Conservation (phyloP, 148 eudicot genomes). For the Dianthus caryophyllus region DNA sequence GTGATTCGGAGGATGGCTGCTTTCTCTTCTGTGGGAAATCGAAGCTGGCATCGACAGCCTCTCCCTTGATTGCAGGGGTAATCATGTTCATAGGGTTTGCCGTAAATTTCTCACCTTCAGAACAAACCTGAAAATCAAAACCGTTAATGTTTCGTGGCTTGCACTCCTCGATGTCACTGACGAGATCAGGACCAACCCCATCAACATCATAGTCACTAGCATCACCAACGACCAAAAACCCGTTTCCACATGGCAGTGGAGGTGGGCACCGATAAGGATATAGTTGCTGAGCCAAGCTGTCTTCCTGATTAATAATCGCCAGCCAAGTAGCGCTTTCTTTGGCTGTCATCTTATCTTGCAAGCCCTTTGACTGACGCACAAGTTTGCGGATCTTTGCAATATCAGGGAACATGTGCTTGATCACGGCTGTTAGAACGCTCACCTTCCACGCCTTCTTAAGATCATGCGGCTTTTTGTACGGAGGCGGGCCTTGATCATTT, state of each 20-base stretch:
- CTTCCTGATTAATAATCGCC: constrained; percentile 47
- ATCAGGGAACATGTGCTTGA: constrained; percentile 58
- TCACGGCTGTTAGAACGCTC: constrained; percentile 47
- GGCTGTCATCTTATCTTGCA: constrained; percentile 63
- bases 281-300: constrained; percentile 41
- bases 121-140: constrained; percentile 32
- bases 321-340: constrained; percentile 56
- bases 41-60: constrained; percentile 25
- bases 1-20: constrained; percentile 27
- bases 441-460: constrained; percentile 57
- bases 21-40: constrained; percentile 44
- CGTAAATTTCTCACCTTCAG: constrained; percentile 26
- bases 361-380: constrained; percentile 50
- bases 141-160: constrained; percentile 36
- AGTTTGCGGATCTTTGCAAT: constrained; percentile 54
- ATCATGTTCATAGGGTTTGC: constrained; percentile 22
- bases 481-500: constrained; percentile 57
- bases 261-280: constrained; percentile 48
- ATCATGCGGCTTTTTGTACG: constrained; percentile 56
- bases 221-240: constrained; percentile 42
- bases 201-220: constrained; percentile 63
- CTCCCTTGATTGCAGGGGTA: constrained; percentile 38
- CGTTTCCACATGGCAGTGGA: constrained; percentile 27
- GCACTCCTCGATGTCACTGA: constrained; percentile 36
- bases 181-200: constrained; percentile 32